Evolutionary conservation across 305 asterid genomes (phyloP), one percentile per base, ranked within the genome.

Genomic region (Petunia hybrid): DNA sequence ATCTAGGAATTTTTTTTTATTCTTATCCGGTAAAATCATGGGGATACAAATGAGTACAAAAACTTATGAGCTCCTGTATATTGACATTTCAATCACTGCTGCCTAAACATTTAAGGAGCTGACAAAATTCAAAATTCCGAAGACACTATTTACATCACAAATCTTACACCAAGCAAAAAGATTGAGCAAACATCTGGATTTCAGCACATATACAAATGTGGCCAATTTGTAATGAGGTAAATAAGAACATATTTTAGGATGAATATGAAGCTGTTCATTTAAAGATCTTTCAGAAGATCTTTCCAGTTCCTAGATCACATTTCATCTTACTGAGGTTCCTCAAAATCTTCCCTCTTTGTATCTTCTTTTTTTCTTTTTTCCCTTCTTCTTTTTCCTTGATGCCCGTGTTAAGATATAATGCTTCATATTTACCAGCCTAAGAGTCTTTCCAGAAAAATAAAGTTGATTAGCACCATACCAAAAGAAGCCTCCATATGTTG

Each of bases 401-500:
- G 48, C 74, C 76, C 73, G 8, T 51, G 22, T 65, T 36, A 64
- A 56, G n/a, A 67, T 80, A 39, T 51, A 36, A 53, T 66, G n/a
- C 53, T n/a, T 53, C 64, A 13, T 80, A 31, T 51, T 6, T 46
- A 60, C 53, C 77, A 14, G 45, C 35, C 41, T 41, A 64, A 63
- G 38, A 43, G 43, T 14, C 64, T 60, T 61, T 67, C 70, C 68
- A 16, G 78, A 76, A 67, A 64, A 70, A 59, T 80, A 7, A 48
- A 63, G 45, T 40, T 51, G 36, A 48, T 65, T 61, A 80, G 74
- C 68, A 5, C 70, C 92, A 80, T 92, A 95, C 99, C 99, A 96
- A 87, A 81, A 96, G 97, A 89, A 96, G 97, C 83, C 98, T 88
- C 98, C 99, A 96, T 46, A 96, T 93, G 57, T 89, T 89, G 66